Conservation (phyloP, 768 basidiomycete species). For the Chiua virens region DNA sequence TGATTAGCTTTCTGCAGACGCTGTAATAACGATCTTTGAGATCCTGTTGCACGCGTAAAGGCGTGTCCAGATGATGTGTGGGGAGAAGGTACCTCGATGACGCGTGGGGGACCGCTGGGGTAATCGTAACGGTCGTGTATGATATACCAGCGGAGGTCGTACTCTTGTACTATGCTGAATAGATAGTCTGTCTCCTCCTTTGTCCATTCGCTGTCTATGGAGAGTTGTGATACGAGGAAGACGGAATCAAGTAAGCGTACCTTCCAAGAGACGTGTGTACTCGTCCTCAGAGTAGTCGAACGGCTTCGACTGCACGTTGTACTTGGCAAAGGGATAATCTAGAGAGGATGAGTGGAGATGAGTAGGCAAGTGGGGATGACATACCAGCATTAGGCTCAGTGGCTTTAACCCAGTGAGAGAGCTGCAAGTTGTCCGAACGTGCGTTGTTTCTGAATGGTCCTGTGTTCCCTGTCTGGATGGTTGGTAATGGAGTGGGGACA, state of each 20-base stretch:
- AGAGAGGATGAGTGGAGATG: background rate
- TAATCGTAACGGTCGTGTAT: constrained; percentile 89
- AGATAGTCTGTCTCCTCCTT: constrained; percentile 94
- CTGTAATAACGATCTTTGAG: constrained; percentile 93
- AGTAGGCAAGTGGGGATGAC: constrained; percentile 16
- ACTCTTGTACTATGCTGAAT: constrained; percentile 75
- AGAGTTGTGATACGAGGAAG: background rate
- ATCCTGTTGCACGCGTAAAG: constrained; percentile 44
- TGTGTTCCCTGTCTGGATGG: constrained; percentile 62
- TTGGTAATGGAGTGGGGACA: background rate
- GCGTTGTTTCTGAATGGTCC: constrained; percentile 70
- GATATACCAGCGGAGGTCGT: constrained; percentile 87
- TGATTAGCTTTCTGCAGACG: constrained; percentile 84
- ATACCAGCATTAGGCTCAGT: constrained; percentile 56
- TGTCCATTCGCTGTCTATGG: constrained; percentile 78
- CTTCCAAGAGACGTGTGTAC: constrained; percentile 77
- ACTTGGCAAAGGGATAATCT: constrained; percentile 85
- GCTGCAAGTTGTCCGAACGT: constrained; percentile 63
- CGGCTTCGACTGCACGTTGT: constrained; percentile 64
- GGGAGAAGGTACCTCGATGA: constrained; percentile 60
- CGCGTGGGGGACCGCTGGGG: constrained; percentile 49
- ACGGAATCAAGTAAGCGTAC: constrained; percentile 35
- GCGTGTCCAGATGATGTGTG: background rate
- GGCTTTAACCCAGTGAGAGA: constrained; percentile 83
- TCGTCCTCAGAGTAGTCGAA: constrained; percentile 85